These are phyloP conservation scores for Dispira simplex DNA, from an alignment of 192 early-diverging fungal genomes.

Conservation along the genomic window DNA sequence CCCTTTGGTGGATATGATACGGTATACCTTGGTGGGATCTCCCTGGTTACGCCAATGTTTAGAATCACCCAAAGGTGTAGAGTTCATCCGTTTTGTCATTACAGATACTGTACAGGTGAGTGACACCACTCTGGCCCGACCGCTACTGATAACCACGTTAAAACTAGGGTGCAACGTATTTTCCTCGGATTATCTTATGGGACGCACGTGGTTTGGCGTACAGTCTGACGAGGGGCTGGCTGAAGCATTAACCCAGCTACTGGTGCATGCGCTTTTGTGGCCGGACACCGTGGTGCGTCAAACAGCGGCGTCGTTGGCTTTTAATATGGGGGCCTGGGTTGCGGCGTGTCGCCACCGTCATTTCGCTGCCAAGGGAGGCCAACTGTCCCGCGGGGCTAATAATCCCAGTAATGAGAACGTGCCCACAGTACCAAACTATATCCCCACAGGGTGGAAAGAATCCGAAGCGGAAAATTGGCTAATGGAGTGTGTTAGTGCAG, in stretches of 20 bases:
- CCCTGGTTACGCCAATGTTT: not conserved
- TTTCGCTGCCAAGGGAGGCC: slow-evolving; percentile 7
- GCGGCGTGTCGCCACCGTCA: slow-evolving; percentile 22
- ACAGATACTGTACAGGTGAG: slow-evolving; percentile 10
- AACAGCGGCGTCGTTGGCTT: slow-evolving; percentile 46
- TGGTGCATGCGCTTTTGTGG: slow-evolving; percentile 42
- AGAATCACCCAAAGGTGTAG: not conserved
- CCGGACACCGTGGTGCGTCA: slow-evolving; percentile 35
- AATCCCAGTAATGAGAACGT: not conserved
- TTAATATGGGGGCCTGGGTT: slow-evolving; percentile 42
- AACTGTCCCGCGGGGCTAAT: not conserved
- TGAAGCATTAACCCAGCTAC: slow-evolving; percentile 12
- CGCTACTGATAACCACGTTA: slow-evolving; percentile 38
- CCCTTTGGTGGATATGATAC: not conserved
- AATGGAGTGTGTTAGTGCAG: slow-evolving; percentile 46
- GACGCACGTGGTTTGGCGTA: slow-evolving; percentile 19
- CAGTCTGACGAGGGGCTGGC: slow-evolving; percentile 21
- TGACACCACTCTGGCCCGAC: slow-evolving; percentile 24
- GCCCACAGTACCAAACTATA: not conserved
- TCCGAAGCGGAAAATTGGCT: slow-evolving; percentile 46
- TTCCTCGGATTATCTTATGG: slow-evolving; percentile 18
- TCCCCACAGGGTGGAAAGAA: not conserved
- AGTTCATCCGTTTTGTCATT: not conserved
- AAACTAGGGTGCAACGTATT: slow-evolving; percentile 47
- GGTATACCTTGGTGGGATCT: not conserved